Evolutionary conservation across 2,329 filamentous ascomycete species (phyloP).

Genomic region (Akanthomyces dipterigenus): DNA sequence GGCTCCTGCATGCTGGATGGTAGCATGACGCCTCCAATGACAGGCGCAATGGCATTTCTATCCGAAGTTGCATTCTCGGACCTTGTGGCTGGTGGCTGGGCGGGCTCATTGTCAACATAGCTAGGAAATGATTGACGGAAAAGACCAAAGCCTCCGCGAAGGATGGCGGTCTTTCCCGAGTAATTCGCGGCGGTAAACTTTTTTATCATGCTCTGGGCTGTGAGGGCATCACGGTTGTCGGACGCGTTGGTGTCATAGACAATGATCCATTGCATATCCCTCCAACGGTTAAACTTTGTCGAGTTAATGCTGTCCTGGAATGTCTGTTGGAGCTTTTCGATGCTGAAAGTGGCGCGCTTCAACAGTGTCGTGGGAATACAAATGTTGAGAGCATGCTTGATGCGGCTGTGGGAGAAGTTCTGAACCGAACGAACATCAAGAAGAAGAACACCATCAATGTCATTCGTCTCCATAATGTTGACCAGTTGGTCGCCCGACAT

Average conservation of each 20-base stretch:
- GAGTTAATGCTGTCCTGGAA: constrained; percentile 69
- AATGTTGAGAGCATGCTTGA: constrained; percentile 77
- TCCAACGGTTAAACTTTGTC: constrained; percentile 70
- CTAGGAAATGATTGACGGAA: constrained; percentile 63
- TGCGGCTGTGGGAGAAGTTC: constrained; percentile 68
- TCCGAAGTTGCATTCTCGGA: constrained; percentile 29
- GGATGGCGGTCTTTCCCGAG: constrained; percentile 63
- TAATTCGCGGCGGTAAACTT: constrained; percentile 88
- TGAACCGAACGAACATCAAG: constrained; percentile 84
- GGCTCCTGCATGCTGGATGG: constrained; percentile 60
- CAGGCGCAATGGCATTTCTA: constrained; percentile 47
- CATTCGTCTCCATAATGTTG: constrained; percentile 43
- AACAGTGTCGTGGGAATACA: constrained; percentile 93
- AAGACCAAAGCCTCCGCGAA: constrained; percentile 73
- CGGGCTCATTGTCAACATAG: constrained; percentile 49
- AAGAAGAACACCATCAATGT: constrained; percentile 50
- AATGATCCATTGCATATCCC: constrained; percentile 65
- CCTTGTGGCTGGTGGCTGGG: constrained; percentile 31
- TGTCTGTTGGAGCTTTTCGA: constrained; percentile 79
- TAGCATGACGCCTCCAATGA: constrained; percentile 85
- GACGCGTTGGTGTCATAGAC: constrained; percentile 78
- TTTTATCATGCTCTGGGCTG: constrained; percentile 80
- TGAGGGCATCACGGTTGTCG: constrained; percentile 71
- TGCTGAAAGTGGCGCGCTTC: constrained; percentile 84
- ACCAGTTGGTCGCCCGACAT: constrained; percentile 49